Conservation (phyloP, 2,329 filamentous ascomycete species). For the Scedosporium aurantiacum region DNA sequence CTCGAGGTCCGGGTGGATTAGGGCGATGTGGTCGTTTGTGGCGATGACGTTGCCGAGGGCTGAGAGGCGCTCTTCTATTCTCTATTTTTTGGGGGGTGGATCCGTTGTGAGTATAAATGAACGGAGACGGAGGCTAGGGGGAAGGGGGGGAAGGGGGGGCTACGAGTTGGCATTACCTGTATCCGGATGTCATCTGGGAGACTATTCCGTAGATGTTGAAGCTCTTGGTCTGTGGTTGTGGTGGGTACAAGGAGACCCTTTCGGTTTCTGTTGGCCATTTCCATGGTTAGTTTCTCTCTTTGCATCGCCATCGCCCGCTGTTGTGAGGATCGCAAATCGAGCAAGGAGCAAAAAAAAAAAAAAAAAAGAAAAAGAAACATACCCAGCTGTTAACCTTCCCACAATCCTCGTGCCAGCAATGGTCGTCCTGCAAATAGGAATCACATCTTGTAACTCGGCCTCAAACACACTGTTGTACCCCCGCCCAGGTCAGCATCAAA, state of each 20-base stretch:
- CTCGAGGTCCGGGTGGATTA: conserved; percentile 93
- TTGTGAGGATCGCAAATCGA: neutral
- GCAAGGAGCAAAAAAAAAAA: neutral
- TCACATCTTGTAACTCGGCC: conserved; percentile 91
- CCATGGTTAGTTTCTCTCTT: neutral
- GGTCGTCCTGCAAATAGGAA: conserved; percentile 92
- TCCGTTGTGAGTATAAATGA: neutral
- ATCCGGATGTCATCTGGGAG: conserved; percentile 88
- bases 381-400: conserved; percentile 87
- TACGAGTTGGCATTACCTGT: conserved; percentile 30
- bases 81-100: conserved; percentile 20
- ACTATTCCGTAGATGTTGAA: conserved; percentile 92
- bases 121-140: too few relatives aligned
- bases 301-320: neutral
- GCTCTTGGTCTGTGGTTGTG: conserved; percentile 92
- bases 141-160: neutral
- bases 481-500: neutral
- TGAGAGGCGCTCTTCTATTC: conserved; percentile 93
- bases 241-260: conserved; percentile 95
- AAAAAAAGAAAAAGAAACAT: conserved; percentile 19
- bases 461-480: conserved; percentile 71
- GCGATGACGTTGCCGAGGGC: conserved; percentile 96
- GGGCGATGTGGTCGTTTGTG: conserved; percentile 90
- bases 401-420: conserved; percentile 96
- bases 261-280: conserved; percentile 56